phyloP scores from a whole-genome alignment of 2,329 filamentous ascomycete species.

The Aureobasidium sp. region DNA sequence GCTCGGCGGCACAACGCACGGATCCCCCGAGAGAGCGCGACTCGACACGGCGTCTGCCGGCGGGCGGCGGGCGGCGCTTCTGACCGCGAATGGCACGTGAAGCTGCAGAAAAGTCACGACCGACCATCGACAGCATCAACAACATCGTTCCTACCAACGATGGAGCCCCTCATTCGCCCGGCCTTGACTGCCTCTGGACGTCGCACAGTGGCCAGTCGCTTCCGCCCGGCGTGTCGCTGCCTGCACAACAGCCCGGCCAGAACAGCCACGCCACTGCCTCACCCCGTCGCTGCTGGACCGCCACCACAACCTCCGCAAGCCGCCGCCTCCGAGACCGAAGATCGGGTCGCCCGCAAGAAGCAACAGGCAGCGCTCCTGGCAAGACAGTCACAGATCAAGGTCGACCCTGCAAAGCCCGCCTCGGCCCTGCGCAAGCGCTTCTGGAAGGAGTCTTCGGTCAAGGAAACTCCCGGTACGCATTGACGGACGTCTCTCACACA shows the following conservation, averaged over 20 bases:
- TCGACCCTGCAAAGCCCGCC: conserved; percentile 39
- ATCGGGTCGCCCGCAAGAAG: conserved; percentile 42
- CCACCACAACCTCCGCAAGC: conserved; percentile 52
- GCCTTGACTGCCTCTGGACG: conserved; percentile 27
- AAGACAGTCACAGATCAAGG: conserved; percentile 38
- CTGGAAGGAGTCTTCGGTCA: conserved; percentile 77
- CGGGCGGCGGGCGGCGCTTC: not conserved
- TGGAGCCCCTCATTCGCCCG: conserved; percentile 13
- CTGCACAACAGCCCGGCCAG: conserved; percentile 38
- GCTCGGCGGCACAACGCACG: not conserved
- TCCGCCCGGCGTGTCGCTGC: conserved; percentile 21
- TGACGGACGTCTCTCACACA: not conserved
- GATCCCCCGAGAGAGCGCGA: not conserved
- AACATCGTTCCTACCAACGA: not conserved
- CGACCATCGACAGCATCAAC: not conserved
- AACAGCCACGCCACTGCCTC: conserved; percentile 49
- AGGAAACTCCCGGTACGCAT: conserved; percentile 55
- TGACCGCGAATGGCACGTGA: conserved; percentile 2
- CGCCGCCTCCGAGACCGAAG: conserved; percentile 40
- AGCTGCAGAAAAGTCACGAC: not conserved
- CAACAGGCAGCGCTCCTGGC: conserved; percentile 45
- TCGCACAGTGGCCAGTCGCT: conserved; percentile 14
- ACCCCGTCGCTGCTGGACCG: conserved; percentile 52
- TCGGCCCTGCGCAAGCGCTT: conserved; percentile 63
- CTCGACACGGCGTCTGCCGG: not conserved